Percentiles rank a stretch among this genome's conserved stretches.
phyloP scores from a whole-genome alignment of 805 yeast species.

The Tetrapisispora arboricola region DNA sequence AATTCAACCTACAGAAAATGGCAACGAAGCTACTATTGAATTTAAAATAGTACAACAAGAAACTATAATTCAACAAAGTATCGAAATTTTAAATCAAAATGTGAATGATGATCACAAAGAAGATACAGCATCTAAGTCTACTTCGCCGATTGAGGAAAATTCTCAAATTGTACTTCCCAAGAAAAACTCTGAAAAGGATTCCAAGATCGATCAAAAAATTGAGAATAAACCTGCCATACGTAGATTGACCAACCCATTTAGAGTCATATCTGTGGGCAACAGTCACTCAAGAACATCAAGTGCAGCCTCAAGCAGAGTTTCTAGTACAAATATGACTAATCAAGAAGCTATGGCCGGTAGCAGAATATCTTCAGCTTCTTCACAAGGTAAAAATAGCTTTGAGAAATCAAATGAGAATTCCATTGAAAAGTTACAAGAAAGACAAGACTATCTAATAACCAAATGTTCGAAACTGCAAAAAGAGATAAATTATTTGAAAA shows the following conservation, averaged over 20 bases:
- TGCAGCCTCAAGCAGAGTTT: not conserved
- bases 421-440: constrained; percentile 22
- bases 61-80: too few species aligned
- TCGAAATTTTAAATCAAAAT: too few species aligned
- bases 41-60: too few species aligned
- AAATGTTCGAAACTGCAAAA: constrained; percentile 31
- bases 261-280: constrained; percentile 27
- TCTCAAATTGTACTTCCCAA: constrained; percentile 4
- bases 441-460: constrained; percentile 25
- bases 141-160: not conserved
- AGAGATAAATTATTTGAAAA: constrained; percentile 31
- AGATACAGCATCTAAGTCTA: too few species aligned
- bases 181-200: not conserved
- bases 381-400: not conserved
- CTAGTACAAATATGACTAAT: not conserved
- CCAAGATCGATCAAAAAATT: not conserved
- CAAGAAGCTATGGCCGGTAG: not conserved
- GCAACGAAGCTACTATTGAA: too few species aligned
- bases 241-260: constrained; percentile 23
- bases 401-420: constrained; percentile 1
- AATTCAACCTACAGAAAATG: too few species aligned
- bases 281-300: constrained; percentile 2
- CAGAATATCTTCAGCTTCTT: not conserved
- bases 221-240: not conserved
- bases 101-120: too few species aligned